phyloP scores from a whole-genome alignment of 352 stramenopile genomes.

The Pythium vanterpoolii region DNA sequence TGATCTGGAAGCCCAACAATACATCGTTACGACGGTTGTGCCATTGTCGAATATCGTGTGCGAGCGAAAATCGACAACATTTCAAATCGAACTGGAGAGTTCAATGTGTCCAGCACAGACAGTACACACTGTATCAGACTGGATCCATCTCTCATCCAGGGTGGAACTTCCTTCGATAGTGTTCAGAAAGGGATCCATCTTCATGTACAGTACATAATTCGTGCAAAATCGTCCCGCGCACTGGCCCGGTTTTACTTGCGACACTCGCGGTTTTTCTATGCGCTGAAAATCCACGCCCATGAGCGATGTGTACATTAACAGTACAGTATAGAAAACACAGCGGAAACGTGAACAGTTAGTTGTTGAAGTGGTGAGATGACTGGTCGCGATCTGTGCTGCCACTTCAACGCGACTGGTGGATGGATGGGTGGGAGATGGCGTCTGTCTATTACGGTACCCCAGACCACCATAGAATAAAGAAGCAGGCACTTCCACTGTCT shows the following conservation, averaged over 20 bases:
- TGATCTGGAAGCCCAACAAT: background rate
- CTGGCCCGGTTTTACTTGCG: background rate
- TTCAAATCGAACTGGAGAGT: too few species aligned
- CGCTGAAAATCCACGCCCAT: background rate
- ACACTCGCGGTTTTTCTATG: background rate
- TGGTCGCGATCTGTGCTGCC: constrained; percentile 6
- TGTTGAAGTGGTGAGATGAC: constrained; percentile 13
- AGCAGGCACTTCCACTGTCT: too few species aligned
- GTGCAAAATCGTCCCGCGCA: too few species aligned
- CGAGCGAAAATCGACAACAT: too few species aligned
- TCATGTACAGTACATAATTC: background rate
- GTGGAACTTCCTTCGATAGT: background rate
- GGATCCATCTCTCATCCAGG: background rate
- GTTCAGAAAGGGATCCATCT: constrained; percentile 3
- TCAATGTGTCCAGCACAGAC: too few species aligned
- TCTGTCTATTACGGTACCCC: too few species aligned
- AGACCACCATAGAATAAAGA: too few species aligned
- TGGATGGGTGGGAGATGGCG: too few species aligned
- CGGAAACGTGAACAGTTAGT: too few species aligned
- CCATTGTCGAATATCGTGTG: too few species aligned
- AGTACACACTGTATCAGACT: background rate
- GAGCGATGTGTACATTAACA: background rate
- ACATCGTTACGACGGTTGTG: background rate
- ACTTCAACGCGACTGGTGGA: constrained; percentile 15
- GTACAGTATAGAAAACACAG: too few species aligned